phyloP scores from a whole-genome alignment of 208 protist genomes.

The Polymyxa betae region DNA sequence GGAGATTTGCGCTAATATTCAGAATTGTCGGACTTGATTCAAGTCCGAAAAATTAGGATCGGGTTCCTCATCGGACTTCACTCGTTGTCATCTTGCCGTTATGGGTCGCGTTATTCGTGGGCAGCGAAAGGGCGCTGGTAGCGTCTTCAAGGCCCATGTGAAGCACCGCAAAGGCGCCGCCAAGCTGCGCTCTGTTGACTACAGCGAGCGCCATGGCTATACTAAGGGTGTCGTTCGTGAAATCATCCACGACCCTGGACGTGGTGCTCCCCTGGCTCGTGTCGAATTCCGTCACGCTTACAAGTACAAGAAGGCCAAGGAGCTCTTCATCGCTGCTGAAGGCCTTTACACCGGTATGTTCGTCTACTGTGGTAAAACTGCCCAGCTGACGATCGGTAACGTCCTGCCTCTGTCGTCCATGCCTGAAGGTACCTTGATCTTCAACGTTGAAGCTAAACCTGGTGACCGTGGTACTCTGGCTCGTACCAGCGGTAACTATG shows the following conservation, averaged over 20 bases:
- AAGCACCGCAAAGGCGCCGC: slow-evolving; percentile 91
- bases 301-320: slow-evolving; percentile 84
- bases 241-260: slow-evolving; percentile 98
- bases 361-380: slow-evolving; percentile 96
- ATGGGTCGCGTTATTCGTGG: slow-evolving; percentile 69
- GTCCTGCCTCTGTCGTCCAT: slow-evolving; percentile 92
- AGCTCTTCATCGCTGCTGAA: slow-evolving; percentile 95
- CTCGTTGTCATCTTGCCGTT: background rate
- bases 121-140: slow-evolving; percentile 90
- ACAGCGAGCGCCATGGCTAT: slow-evolving; percentile 93
- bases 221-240: slow-evolving; percentile 88
- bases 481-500: slow-evolving; percentile 81
- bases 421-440: slow-evolving; percentile 98
- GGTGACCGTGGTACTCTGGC: slow-evolving; percentile 93
- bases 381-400: slow-evolving; percentile 87
- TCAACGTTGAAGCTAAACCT: slow-evolving; percentile 95
- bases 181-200: slow-evolving; percentile 92
- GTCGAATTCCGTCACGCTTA: slow-evolving; percentile 95
- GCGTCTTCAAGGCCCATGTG: slow-evolving; percentile 85
- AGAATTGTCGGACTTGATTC: no score
- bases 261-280: slow-evolving; percentile 96
- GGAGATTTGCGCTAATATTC: no score
- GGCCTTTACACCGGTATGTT: slow-evolving; percentile 98
- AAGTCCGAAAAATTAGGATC: no score
- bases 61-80: no score